These are phyloP conservation scores for Pyrrhoderma lamaoense DNA, from an alignment of 1,284 basidiomycete species.

Conservation along the genomic window DNA sequence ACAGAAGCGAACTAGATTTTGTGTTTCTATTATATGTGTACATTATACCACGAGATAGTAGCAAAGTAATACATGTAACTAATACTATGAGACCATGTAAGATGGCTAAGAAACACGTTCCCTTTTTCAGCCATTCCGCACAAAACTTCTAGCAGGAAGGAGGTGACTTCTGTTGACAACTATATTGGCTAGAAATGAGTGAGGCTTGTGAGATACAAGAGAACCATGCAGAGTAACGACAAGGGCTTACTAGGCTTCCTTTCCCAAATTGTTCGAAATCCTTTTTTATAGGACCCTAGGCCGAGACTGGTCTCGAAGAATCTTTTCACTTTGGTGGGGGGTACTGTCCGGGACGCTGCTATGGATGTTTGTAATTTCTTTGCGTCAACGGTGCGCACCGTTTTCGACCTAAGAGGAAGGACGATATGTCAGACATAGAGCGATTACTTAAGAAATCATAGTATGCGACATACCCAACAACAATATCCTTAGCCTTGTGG, in stretches of 20 bases:
- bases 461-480: constrained; percentile 13
- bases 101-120: neutral
- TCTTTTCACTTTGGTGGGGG: constrained; percentile 10
- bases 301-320: constrained; percentile 5
- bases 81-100: neutral
- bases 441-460: neutral
- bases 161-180: constrained; percentile 9
- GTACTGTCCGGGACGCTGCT: constrained; percentile 4
- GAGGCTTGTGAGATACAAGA: neutral
- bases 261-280: constrained; percentile 6
- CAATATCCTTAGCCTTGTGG: constrained; percentile 8
- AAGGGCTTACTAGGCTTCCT: constrained; percentile 12
- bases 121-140: neutral
- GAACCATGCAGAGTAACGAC: neutral
- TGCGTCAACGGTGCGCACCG: constrained; percentile 3
- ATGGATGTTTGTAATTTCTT: neutral
- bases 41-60: neutral
- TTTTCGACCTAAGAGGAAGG: constrained; percentile 7
- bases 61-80: neutral
- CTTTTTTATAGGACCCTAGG: neutral
- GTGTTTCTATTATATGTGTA: neutral
- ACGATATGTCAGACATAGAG: no score
- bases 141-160: constrained; percentile 12
- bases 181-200: constrained; percentile 10
- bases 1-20: neutral